Conservation (phyloP, 2,329 filamentous ascomycete species). For the Colletotrichum graminicola region DNA sequence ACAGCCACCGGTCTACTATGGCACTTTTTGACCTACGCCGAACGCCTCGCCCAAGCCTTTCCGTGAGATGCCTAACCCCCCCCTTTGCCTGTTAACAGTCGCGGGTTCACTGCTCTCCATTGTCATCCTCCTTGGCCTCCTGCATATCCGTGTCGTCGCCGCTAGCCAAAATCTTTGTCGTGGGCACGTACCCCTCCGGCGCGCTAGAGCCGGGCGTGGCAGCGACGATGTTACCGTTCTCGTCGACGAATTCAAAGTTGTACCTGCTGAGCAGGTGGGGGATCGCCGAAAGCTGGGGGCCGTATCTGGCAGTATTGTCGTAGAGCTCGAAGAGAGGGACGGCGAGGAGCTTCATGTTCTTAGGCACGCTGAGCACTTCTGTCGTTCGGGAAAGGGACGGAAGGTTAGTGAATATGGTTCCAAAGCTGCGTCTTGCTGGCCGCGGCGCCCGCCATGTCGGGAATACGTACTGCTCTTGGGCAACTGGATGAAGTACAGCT, state of each 20-base stretch:
- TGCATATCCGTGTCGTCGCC: slow-evolving; percentile 73
- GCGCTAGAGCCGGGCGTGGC: slow-evolving; percentile 79
- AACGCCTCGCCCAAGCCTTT: slow-evolving; percentile 42
- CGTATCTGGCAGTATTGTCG: slow-evolving; percentile 95
- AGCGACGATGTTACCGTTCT: slow-evolving; percentile 88
- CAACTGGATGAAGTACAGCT: slow-evolving; percentile 96
- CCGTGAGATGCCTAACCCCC: slow-evolving; percentile 15
- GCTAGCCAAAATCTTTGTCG: slow-evolving; percentile 74
- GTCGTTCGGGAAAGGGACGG: slow-evolving; percentile 31
- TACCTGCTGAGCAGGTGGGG: slow-evolving; percentile 94
- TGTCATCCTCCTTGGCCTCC: slow-evolving; percentile 60
- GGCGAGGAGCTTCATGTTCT: slow-evolving; percentile 99
- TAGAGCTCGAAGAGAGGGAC: slow-evolving; percentile 98
- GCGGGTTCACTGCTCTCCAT: slow-evolving; percentile 48
- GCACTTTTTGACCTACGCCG: slow-evolving; percentile 41
- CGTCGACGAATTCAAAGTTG: slow-evolving; percentile 98
- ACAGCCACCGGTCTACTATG: slow-evolving; percentile 33
- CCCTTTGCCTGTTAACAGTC: background rate
- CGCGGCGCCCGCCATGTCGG: background rate
- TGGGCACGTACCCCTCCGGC: slow-evolving; percentile 70
- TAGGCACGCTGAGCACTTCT: slow-evolving; percentile 96
- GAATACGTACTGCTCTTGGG: slow-evolving; percentile 84
- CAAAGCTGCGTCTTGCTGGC: background rate
- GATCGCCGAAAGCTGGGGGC: slow-evolving; percentile 95
- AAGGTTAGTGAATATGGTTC: slow-evolving; percentile 42